Conservation (phyloP, 225 moss, liverwort and hornwort genomes). For the Rhytidiadelphus loreus region DNA sequence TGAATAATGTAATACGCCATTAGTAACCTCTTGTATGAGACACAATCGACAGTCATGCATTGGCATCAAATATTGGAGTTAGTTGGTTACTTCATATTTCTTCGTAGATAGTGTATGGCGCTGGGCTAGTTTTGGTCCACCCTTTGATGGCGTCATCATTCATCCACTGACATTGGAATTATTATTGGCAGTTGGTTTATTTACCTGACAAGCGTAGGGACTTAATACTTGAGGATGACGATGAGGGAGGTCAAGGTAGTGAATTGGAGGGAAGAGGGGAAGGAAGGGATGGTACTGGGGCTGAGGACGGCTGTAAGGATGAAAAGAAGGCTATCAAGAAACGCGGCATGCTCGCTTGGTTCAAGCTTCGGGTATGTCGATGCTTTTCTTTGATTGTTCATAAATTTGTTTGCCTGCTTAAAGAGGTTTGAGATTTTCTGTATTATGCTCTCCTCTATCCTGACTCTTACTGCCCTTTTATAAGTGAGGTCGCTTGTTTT, state of each 20-base stretch:
- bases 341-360: conserved; percentile 98
- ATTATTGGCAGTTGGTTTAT: conserved; percentile 73
- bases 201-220: conserved; percentile 94
- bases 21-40: background rate
- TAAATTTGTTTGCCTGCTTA: background rate
- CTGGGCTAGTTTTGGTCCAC: background rate
- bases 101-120: background rate
- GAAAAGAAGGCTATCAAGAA: conserved; percentile 96
- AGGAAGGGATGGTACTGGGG: conserved; percentile 45
- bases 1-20: background rate
- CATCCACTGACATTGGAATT: background rate
- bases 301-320: conserved; percentile 71
- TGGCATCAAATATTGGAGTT: background rate
- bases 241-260: conserved; percentile 59
- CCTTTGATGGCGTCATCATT: background rate
- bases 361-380: conserved; percentile 68
- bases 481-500: background rate
- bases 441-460: background rate
- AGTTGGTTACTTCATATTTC: background rate
- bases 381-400: background rate
- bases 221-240: conserved; percentile 72
- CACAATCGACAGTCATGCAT: background rate
- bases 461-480: background rate
- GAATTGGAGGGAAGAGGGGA: conserved; percentile 58
- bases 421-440: background rate